Evolutionary conservation across 768 basidiomycete genomes (phyloP), one percentile per base, ranked within the genome.

Genomic region (Pholiota molesta): DNA sequence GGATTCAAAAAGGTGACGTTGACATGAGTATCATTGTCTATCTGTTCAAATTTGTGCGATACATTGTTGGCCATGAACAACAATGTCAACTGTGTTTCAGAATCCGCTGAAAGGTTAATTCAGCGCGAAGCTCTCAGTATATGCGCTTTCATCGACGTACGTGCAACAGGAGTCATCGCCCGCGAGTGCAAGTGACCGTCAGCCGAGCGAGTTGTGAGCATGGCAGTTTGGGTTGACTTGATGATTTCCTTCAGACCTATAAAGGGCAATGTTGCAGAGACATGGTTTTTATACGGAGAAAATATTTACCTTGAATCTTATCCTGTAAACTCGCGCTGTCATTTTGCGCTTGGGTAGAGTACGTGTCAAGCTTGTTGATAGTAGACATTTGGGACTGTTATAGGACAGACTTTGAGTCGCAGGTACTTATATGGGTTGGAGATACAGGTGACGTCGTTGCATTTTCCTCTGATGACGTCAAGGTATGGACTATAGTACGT

Each of bases 1-100:
- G 81, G 79, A 65, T 94, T 87, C 69, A 83, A 85, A 73, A 92
- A 94, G 62, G 86, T 86, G 61, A 95, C 86, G 70, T 96, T 95
- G 68, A 92, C 91, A 71, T 92, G 84, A 1, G 79, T 70, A 69
- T 94, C 91, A 66, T 90, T 83, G 67, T 88, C 73, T 54, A 95
- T 86, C 70, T 95, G 91, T 29, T 90, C 86, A 63, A 86, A 89
- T 69, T 95, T 94, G 71, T 79, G 80, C 5, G 90, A 86, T 1
- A 76, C 85, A 44, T 88, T 89, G 72, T 94, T 95, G 26, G 85
- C 88, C 65, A 93, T 74, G 77, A 93, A 93, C 11, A 84, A 67
- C 60, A 93, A 83, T 45, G 78, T 83, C 59, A 88, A 67, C 61
- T 86, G 81, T 28, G 77, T 78, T 10, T 82, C 77, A 21, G 65